Evolutionary conservation across 2,329 filamentous ascomycete species (phyloP), one percentile per base, ranked within the genome.

Genomic region (Xylariaceae sp.): DNA sequence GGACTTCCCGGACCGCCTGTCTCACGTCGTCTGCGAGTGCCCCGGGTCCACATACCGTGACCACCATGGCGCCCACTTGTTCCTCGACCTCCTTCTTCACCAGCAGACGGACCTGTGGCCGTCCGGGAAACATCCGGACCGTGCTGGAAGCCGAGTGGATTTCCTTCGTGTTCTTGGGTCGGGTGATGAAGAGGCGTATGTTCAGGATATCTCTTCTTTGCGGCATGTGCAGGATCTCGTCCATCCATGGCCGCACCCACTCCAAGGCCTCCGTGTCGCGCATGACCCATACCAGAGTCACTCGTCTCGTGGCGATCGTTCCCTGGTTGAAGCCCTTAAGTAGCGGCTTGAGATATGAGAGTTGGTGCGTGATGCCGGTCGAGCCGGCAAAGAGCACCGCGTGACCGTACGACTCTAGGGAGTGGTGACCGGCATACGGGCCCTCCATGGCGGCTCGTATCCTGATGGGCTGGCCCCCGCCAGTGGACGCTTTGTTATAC

Each of bases 351-450:
- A 97, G 83, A 72, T 96, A 96, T 32, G 92, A 90, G 26, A 98
- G 85, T 71, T 96, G 92, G 73, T 98, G 93, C 1, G 93, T 96
- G 75, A 99, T 98, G 60, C 95, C 95, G 4, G 95, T 92, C 54
- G 93, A 91, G 54, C 92, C 93, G 12, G 93, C 93, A 70, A 97
- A 92, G 54, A 99, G 87, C 61, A 99, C 84, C 44, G 88, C 87
- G 43, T 96, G 95, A 40, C 95, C 93, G 74, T 97, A 98, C 7
- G 93, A 97, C 73, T 92, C 88, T 62, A 98, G 87, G 58, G 86
- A 87, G 74, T 96, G 89, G 70, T 91, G 88, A 42, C 88, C 88
- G 3, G 86, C 88, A 71, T 98, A 98, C 0, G 95, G 93, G 0
- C 95, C 95, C 75, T 98, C 95, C 59, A 96, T 85, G 55, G 90